Percentiles rank a stretch among this genome's conserved stretches.
Conservation (phyloP, 2,329 filamentous ascomycete species). For the Aulographum hederae region DNA sequence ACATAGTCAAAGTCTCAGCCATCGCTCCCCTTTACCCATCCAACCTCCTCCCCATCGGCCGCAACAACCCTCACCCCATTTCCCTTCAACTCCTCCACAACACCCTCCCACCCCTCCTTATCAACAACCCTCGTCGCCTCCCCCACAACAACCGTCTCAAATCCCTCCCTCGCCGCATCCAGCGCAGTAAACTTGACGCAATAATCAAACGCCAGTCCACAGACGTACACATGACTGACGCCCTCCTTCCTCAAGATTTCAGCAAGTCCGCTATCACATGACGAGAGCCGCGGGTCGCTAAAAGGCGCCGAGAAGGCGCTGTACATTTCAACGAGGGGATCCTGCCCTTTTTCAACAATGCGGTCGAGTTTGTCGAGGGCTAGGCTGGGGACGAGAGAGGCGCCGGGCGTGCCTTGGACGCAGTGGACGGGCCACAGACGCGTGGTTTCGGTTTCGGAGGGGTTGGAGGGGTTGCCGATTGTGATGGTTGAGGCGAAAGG, state of each 20-base stretch:
- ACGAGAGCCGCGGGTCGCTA: slow-evolving; percentile 33
- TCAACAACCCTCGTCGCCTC: slow-evolving; percentile 65
- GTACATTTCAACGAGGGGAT: slow-evolving; percentile 74
- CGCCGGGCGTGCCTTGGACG: slow-evolving; percentile 54
- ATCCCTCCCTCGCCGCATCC: slow-evolving; percentile 60
- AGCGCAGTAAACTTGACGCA: slow-evolving; percentile 72
- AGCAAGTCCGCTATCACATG: slow-evolving; percentile 47
- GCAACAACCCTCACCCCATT: slow-evolving; percentile 46
- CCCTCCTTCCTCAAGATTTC: slow-evolving; percentile 33
- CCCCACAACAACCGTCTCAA: slow-evolving; percentile 55
- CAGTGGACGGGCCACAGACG: slow-evolving; percentile 86
- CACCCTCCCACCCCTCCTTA: slow-evolving; percentile 32
- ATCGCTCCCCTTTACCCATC: slow-evolving; percentile 21
- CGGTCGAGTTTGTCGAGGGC: slow-evolving; percentile 38
- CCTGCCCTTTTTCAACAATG: slow-evolving; percentile 61
- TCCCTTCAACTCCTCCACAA: slow-evolving; percentile 33
- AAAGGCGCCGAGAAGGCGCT: slow-evolving; percentile 80
- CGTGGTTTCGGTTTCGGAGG: slow-evolving; percentile 43
- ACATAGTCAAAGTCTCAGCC: too few relatives aligned
- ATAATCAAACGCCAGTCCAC: slow-evolving; percentile 75
- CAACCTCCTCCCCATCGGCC: slow-evolving; percentile 37
- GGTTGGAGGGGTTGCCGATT: slow-evolving; percentile 49
- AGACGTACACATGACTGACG: slow-evolving; percentile 68
- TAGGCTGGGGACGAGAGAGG: slow-evolving; percentile 56
- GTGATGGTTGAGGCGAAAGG: slow-evolving; percentile 48